Conservation (phyloP, 2,329 filamentous ascomycete genomes). For the Diaporthe citriasiana region DNA sequence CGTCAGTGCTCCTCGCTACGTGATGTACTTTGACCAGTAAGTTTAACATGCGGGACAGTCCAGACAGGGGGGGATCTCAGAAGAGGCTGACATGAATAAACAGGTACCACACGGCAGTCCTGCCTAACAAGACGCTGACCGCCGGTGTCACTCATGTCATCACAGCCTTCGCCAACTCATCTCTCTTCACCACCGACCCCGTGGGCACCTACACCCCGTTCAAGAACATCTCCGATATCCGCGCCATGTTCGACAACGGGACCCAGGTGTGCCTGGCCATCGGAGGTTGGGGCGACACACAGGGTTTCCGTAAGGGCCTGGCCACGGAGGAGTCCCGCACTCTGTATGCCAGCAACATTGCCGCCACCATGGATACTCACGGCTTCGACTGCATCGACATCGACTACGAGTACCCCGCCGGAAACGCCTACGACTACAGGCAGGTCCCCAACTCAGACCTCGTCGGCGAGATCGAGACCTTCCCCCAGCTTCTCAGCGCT, state of each 20-base stretch:
- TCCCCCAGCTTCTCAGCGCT: conserved; percentile 71
- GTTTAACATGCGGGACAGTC: not conserved
- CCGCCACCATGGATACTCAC: conserved; percentile 64
- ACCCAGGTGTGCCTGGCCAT: conserved; percentile 75
- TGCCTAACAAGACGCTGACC: conserved; percentile 49
- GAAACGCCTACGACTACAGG: conserved; percentile 80
- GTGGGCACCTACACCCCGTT: conserved; percentile 65
- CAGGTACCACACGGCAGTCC: conserved; percentile 37
- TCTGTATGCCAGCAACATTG: conserved; percentile 71
- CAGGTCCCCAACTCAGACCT: conserved; percentile 71
- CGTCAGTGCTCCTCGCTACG: conserved; percentile 34
- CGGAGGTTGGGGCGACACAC: conserved; percentile 75
- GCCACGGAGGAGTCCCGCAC: conserved; percentile 62
- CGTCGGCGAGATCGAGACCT: conserved; percentile 73
- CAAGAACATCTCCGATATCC: conserved; percentile 63
- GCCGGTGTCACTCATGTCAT: conserved; percentile 67
- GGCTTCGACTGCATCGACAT: conserved; percentile 75
- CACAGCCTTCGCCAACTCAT: conserved; percentile 67
- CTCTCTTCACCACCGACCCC: conserved; percentile 62
- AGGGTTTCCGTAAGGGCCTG: conserved; percentile 66
- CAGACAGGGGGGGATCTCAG: too few relatives aligned
- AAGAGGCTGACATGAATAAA: not conserved
- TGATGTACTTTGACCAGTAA: conserved; percentile 42
- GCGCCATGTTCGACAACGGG: conserved; percentile 64
- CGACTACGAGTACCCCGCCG: conserved; percentile 77